A percentile compares a stretch with the other conserved stretches of the same genome.
phyloP scores from a whole-genome alignment of 169 alveolate species.

The Plasmodium relictum region DNA sequence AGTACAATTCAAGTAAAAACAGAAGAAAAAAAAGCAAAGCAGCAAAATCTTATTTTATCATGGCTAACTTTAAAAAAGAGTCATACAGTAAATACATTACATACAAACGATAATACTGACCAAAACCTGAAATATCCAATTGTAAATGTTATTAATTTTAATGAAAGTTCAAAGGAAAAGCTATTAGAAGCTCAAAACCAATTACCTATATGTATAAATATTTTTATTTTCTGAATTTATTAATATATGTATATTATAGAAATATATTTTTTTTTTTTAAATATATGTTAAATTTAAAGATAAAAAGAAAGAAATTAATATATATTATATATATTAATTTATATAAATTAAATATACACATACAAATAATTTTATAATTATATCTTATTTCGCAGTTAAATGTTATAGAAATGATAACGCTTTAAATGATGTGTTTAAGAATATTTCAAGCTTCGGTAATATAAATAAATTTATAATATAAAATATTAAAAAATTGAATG shows the following conservation, averaged over 20 bases:
- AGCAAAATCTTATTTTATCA: conserved; percentile 59
- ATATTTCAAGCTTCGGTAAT: background rate
- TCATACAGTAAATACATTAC: conserved; percentile 19
- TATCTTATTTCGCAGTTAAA: background rate
- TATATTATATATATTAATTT: too few relatives aligned
- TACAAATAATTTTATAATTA: too few relatives aligned
- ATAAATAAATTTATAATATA: too few relatives aligned
- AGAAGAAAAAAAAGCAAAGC: conserved; percentile 61
- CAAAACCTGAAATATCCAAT: conserved; percentile 44
- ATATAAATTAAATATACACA: too few relatives aligned
- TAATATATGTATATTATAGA: background rate
- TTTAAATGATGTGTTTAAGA: background rate
- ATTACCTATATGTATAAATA: conserved; percentile 44
- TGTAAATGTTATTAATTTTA: conserved; percentile 33
- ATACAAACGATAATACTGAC: conserved; percentile 17
- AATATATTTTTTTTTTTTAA: too few relatives aligned
- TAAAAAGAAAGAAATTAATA: too few relatives aligned
- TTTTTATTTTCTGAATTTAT: background rate
- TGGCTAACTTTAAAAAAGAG: conserved; percentile 66
- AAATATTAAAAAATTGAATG: too few relatives aligned
- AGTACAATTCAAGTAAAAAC: conserved; percentile 26
- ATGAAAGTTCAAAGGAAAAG: conserved; percentile 26
- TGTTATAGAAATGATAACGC: background rate
- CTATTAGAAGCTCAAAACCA: conserved; percentile 44
- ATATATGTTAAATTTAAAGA: too few relatives aligned